Evolutionary conservation across 2,329 filamentous ascomycete species (phyloP), one percentile per base, ranked within the genome.

Genomic region (Fusarium piperis): DNA sequence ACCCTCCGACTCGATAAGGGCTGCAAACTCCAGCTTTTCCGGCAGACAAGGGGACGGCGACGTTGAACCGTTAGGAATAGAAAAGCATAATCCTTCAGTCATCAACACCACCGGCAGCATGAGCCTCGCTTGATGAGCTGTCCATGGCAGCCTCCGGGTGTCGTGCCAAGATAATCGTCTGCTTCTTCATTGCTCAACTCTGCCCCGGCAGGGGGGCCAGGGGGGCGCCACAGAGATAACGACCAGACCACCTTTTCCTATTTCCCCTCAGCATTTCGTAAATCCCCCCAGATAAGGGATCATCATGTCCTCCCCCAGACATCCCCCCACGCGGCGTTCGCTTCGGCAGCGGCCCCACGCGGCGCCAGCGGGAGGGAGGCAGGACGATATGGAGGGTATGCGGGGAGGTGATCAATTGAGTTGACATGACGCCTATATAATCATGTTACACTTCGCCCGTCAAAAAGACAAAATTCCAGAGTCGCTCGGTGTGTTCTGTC

Each of bases 141-240:
- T 48, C 30, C 23, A 48, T 10, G 44, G 44, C 44, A 30, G 44
- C 44, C 44, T 46, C 41, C 15, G 20, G 30, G 46, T 15, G n/a
- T 32, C n/a, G 13, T 52, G 48, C 48, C 30, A 52, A 52, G 48
- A 33, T 52, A 33, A 52, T 33, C 48, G 28, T 33, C 48, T 33
- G 48, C 48, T 32, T 52, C 48, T 33, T 32, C 48, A 32, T 52
- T 36, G 51, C 32, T 55, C 32, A 38, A 41, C 28, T 36, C 23
- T 35, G 18, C 12, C 28, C 16, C 7, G 30, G 18, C 28, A 44
- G 48, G 46, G 38, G 51, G 71, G 68, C 53, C 71, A 61, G 64
- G 63, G 55, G 32, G 68, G 39, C 57, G 64, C 65, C 53, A 62
- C 44, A 72, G 68, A 71, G 68, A 71, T 71, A 71, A 72, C 66